These are phyloP conservation scores for Blastobotrys persicus DNA, from an alignment of 1,139 yeast genomes.

Conservation along the genomic window DNA sequence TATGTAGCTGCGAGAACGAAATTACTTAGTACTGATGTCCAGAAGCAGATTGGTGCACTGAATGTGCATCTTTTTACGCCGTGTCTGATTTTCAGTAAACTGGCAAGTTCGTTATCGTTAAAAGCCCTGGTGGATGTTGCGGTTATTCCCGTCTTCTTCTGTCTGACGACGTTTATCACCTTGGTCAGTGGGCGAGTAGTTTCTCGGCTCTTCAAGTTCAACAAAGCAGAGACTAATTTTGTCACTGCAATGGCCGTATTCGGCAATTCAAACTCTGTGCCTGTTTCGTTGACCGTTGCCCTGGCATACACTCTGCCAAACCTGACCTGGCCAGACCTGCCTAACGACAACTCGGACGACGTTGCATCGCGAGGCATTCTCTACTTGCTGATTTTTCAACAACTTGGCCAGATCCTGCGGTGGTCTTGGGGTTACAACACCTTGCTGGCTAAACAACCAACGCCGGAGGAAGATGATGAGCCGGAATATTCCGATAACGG, in stretches of 20 bases:
- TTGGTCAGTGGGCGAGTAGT: slow-evolving; percentile 52
- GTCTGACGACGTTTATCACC: slow-evolving; percentile 61
- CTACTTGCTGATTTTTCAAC: slow-evolving; percentile 76
- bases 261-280: slow-evolving; percentile 65
- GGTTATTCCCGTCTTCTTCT: slow-evolving; percentile 70
- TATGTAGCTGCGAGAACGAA: slow-evolving; percentile 64
- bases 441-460: slow-evolving; percentile 47
- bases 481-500: neutral
- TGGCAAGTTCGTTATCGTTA: slow-evolving; percentile 70
- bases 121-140: slow-evolving; percentile 66
- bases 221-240: slow-evolving; percentile 66
- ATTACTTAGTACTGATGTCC: slow-evolving; percentile 57
- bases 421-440: slow-evolving; percentile 95
- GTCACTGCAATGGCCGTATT: slow-evolving; percentile 89
- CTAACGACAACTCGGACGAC: slow-evolving; percentile 62
- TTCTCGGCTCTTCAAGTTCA: slow-evolving; percentile 49
- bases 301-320: slow-evolving; percentile 72
- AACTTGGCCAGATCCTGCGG: slow-evolving; percentile 75
- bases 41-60: slow-evolving; percentile 60
- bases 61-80: slow-evolving; percentile 84
- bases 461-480: neutral
- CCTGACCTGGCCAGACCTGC: slow-evolving; percentile 69
- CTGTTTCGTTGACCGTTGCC: slow-evolving; percentile 69
- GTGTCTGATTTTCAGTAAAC: slow-evolving; percentile 74
- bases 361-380: slow-evolving; percentile 79